Conservation (phyloP, 768 basidiomycete genomes). For the Megacollybia marginata region DNA sequence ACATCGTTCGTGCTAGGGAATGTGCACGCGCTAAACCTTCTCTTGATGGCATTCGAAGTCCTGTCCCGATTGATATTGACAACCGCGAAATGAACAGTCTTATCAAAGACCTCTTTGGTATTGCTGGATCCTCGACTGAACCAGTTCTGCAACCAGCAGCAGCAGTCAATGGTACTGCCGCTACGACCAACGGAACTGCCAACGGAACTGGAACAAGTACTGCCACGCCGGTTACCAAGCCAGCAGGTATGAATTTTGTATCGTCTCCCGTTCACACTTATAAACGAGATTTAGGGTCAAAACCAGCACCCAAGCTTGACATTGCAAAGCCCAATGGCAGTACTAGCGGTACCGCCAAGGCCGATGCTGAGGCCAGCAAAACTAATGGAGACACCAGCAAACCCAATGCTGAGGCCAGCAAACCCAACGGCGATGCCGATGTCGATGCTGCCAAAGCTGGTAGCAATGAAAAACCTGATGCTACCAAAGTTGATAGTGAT, state of each 20-base stretch:
- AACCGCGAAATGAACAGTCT: conserved; percentile 3
- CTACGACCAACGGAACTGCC: not conserved
- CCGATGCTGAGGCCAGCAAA: not conserved
- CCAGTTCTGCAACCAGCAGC: too few relatives aligned
- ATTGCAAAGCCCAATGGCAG: not conserved
- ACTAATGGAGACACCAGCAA: not conserved
- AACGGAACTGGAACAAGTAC: not conserved
- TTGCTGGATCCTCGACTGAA: not conserved
- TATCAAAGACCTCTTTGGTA: conserved; percentile 3
- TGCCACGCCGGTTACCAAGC: not conserved
- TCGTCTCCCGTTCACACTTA: not conserved
- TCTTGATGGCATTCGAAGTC: conserved; percentile 2
- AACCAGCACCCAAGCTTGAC: not conserved
- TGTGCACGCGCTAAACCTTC: conserved; percentile 24
- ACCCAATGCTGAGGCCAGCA: not conserved
- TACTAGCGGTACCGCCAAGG: not conserved
- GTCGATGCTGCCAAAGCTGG: not conserved
- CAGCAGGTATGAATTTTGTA: not conserved
- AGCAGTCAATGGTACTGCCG: too few relatives aligned
- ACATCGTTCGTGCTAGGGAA: conserved; percentile 46
- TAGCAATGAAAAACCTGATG: too few relatives aligned
- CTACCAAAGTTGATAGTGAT: not conserved
- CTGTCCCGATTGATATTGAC: not conserved
- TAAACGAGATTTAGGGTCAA: not conserved
- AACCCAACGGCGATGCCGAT: not conserved